A percentile compares a stretch with the other conserved stretches of the same genome.
Evolutionary conservation across 306 rosid species (phyloP).

Genomic region (Pueraria montana): DNA sequence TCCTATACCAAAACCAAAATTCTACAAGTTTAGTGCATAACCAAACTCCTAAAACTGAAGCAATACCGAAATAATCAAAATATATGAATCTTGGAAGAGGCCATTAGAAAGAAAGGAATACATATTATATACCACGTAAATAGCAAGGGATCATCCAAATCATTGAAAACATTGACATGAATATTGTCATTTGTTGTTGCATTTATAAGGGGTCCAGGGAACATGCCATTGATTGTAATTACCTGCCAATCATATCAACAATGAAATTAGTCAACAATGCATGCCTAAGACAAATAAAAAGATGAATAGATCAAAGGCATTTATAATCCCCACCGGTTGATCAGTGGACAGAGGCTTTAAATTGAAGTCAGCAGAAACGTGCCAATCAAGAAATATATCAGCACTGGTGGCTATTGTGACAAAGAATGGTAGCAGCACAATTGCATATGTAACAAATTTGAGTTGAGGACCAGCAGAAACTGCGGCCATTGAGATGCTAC

Average conservation of each 20-base stretch:
- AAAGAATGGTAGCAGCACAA: slow-evolving; percentile 40
- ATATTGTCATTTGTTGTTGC: slow-evolving; percentile 73
- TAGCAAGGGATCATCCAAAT: slow-evolving; percentile 76
- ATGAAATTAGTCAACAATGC: slow-evolving; percentile 15
- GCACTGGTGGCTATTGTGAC: slow-evolving; percentile 41
- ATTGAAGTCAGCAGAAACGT: slow-evolving; percentile 50
- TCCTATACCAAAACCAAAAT: slow-evolving; percentile 61
- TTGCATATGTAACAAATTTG: slow-evolving; percentile 3
- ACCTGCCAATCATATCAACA: slow-evolving; percentile 57
- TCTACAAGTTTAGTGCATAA: background rate
- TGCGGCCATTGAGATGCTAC: slow-evolving; percentile 50
- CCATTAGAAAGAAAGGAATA: background rate
- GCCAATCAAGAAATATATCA: slow-evolving; percentile 67
- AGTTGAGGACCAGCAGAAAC: slow-evolving; percentile 16
- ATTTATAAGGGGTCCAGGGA: slow-evolving; percentile 90
- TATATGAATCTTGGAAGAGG: too few species aligned
- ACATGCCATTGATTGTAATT: slow-evolving; percentile 79
- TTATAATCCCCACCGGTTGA: slow-evolving; percentile 56
- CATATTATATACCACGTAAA: slow-evolving; percentile 69
- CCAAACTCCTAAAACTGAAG: too few species aligned
- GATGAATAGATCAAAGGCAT: background rate
- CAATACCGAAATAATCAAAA: too few species aligned
- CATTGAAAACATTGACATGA: slow-evolving; percentile 72
- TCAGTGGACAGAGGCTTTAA: slow-evolving; percentile 52
- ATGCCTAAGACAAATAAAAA: background rate